These are phyloP conservation scores for Saturnispora ahearnii DNA, from an alignment of 805 yeast genomes.

Conservation along the genomic window DNA sequence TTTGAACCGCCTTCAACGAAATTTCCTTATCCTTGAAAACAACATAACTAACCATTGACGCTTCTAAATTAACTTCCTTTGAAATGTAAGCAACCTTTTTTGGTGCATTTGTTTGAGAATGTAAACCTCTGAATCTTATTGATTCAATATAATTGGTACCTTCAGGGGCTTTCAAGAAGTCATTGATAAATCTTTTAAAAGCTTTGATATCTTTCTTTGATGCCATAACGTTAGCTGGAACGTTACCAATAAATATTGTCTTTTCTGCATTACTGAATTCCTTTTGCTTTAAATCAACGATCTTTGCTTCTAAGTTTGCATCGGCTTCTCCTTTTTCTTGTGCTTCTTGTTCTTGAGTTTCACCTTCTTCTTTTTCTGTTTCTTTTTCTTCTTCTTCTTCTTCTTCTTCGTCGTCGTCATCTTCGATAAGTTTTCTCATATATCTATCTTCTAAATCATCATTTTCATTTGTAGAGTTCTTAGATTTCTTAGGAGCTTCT, in stretches of 20 bases:
- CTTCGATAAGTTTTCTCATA: constrained; percentile 21
- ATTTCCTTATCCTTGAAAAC: constrained; percentile 55
- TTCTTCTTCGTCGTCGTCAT: constrained; percentile 11
- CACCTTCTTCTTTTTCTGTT: constrained; percentile 5
- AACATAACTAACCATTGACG: constrained; percentile 79
- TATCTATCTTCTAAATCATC: constrained; percentile 13
- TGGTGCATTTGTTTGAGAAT: constrained; percentile 80
- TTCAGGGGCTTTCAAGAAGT: constrained; percentile 17
- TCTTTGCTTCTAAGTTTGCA: constrained; percentile 32
- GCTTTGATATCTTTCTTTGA: constrained; percentile 50
- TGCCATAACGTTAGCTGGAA: constrained; percentile 55
- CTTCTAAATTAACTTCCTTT: constrained; percentile 69
- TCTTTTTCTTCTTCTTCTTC: constrained; percentile 9
- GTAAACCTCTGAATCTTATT: constrained; percentile 84
- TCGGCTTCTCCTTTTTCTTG: constrained; percentile 21
- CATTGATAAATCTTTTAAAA: constrained; percentile 55
- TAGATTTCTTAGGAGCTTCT: constrained; percentile 13
- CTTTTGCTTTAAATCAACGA: constrained; percentile 52
- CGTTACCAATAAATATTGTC: constrained; percentile 84
- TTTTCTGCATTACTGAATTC: constrained; percentile 77
- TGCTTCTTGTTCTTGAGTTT: constrained; percentile 10
- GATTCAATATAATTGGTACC: constrained; percentile 41
- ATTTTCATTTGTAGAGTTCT: constrained; percentile 16
- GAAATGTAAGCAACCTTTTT: constrained; percentile 84
- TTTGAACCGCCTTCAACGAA: constrained; percentile 35